A percentile compares a stretch with the other conserved stretches of the same genome.
phyloP scores from a whole-genome alignment of 768 basidiomycete species.

The Lentinula guzmanii region DNA sequence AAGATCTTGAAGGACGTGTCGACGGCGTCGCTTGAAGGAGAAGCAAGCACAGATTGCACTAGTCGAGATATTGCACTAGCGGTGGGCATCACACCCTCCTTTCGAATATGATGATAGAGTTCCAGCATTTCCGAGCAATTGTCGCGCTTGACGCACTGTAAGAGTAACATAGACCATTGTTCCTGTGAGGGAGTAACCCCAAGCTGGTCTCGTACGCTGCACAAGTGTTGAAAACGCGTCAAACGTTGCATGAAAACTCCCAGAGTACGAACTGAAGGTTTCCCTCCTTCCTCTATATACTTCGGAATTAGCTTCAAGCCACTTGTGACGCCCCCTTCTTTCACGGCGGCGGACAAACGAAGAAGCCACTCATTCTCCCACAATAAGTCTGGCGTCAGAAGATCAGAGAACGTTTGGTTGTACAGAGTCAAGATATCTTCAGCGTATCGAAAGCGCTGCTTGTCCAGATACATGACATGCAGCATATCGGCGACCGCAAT shows the following conservation, averaged over 20 bases:
- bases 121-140: constrained; percentile 29
- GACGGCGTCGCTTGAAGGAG: constrained; percentile 35
- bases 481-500: constrained; percentile 33
- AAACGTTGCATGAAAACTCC: constrained; percentile 2
- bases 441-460: constrained; percentile 29
- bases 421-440: constrained; percentile 34
- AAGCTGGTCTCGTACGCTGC: constrained; percentile 18
- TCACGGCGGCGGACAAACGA: constrained; percentile 1
- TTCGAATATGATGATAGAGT: constrained; percentile 43
- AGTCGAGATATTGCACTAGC: constrained; percentile 45
- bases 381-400: constrained; percentile 11
- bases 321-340: background rate
- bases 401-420: constrained; percentile 17
- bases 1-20: constrained; percentile 53
- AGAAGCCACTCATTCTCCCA: constrained; percentile 6
- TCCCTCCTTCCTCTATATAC: constrained; percentile 25
- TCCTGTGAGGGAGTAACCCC: constrained; percentile 30
- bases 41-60: constrained; percentile 17
- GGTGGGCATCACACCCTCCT: constrained; percentile 39
- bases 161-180: constrained; percentile 54
- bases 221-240: background rate
- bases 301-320: constrained; percentile 22
- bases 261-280: constrained; percentile 11
- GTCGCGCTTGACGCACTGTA: constrained; percentile 24
- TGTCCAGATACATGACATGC: constrained; percentile 35